phyloP scores from a whole-genome alignment of 2,329 filamentous ascomycete genomes.

The Penicillium freii region DNA sequence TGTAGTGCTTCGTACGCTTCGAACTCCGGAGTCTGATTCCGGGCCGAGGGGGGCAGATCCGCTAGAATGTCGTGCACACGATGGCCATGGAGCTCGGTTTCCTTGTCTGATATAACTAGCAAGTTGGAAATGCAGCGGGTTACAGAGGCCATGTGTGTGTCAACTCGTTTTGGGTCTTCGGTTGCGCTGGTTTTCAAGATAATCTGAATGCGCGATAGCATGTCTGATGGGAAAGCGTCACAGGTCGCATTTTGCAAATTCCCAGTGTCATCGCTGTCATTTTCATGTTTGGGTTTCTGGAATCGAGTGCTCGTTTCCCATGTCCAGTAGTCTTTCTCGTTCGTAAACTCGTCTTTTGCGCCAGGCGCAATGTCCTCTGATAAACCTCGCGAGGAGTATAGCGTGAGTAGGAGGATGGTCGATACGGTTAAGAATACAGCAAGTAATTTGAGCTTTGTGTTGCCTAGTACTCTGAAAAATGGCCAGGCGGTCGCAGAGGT shows the following conservation, averaged over 20 bases:
- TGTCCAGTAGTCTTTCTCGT: conserved; percentile 19
- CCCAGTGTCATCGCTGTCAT: not conserved
- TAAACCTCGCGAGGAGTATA: not conserved
- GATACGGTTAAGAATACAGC: not conserved
- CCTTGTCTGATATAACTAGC: conserved; percentile 38
- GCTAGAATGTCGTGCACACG: conserved; percentile 48
- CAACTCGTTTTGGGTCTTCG: conserved; percentile 42
- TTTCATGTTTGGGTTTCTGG: not conserved
- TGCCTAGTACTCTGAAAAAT: not conserved
- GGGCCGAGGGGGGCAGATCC: conserved; percentile 46
- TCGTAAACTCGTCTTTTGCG: not conserved
- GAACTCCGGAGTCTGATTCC: conserved; percentile 38
- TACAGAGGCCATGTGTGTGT: conserved; percentile 49
- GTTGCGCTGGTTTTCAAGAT: conserved; percentile 52
- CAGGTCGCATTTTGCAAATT: conserved; percentile 9
- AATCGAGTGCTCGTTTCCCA: conserved; percentile 26
- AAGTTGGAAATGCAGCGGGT: conserved; percentile 16
- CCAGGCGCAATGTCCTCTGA: not conserved
- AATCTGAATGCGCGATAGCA: conserved; percentile 46
- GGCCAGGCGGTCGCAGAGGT: not conserved
- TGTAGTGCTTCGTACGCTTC: conserved; percentile 44
- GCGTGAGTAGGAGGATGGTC: conserved; percentile 4
- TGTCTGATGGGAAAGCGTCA: conserved; percentile 33
- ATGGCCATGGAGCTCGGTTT: conserved; percentile 47
- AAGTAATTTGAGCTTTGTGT: conserved; percentile 8